phyloP scores from a whole-genome alignment of 805 yeast species.

The Cyberlindnera nakhonratchasimensis region DNA sequence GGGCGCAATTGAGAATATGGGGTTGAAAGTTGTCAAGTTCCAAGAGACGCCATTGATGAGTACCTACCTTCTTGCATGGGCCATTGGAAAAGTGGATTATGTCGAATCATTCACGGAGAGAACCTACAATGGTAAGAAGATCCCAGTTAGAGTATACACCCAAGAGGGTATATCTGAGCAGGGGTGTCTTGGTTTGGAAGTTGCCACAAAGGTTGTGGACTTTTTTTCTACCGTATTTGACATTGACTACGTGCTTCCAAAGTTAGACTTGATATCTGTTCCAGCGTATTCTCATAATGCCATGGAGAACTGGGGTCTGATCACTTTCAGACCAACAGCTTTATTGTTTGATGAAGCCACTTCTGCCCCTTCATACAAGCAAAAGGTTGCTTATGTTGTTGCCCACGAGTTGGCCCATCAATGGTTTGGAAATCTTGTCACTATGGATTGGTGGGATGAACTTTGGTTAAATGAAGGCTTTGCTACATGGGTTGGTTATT shows the following conservation, averaged over 20 bases:
- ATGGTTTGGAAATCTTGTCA: conserved; percentile 87
- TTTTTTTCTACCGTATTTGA: conserved; percentile 71
- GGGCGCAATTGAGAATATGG: conserved; percentile 36
- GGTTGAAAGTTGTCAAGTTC: conserved; percentile 38
- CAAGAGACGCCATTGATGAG: conserved; percentile 79
- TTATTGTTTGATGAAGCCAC: conserved; percentile 64
- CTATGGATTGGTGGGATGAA: conserved; percentile 93
- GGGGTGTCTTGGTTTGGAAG: conserved; percentile 67
- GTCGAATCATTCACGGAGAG: conserved; percentile 44
- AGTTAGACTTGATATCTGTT: conserved; percentile 74
- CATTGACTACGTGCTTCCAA: conserved; percentile 76
- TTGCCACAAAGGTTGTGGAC: conserved; percentile 69
- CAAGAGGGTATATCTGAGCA: conserved; percentile 72
- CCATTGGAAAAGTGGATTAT: conserved; percentile 72
- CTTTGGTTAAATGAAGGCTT: conserved; percentile 87
- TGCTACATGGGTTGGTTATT: conserved; percentile 90
- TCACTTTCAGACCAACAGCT: conserved; percentile 79
- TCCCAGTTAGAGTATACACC: conserved; percentile 80
- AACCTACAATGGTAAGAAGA: conserved; percentile 48
- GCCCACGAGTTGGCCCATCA: conserved; percentile 89
- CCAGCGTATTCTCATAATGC: conserved; percentile 85
- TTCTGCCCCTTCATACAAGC: conserved; percentile 58
- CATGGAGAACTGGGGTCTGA: conserved; percentile 83
- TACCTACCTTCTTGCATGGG: conserved; percentile 78
- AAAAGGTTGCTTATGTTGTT: conserved; percentile 78